These are phyloP conservation scores for Cordyceps fumosorosea DNA, from an alignment of 2,329 filamentous ascomycete species.

Conservation along the genomic window DNA sequence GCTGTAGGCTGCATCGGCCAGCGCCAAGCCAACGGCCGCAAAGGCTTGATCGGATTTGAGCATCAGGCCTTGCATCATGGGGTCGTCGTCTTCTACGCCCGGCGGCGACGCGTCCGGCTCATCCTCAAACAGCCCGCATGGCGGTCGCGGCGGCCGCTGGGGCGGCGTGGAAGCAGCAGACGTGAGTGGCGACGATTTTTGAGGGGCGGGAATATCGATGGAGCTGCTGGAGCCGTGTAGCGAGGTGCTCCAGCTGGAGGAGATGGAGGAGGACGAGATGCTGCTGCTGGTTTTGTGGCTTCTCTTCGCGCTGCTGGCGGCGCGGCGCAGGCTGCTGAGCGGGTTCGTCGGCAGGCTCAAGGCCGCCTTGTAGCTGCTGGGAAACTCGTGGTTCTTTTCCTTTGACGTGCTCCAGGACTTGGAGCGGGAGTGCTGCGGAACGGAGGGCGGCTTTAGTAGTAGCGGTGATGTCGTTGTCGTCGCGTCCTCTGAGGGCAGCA, in stretches of 20 bases:
- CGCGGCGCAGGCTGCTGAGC: slow-evolving; percentile 1
- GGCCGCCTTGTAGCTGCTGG: not conserved
- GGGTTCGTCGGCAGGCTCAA: not conserved
- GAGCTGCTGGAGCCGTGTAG: not conserved
- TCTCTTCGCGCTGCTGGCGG: not conserved
- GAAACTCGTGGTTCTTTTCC: not conserved
- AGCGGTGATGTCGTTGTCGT: not conserved
- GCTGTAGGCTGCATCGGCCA: slow-evolving; percentile 30
- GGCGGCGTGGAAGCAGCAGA: not conserved
- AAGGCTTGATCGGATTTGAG: slow-evolving; percentile 45
- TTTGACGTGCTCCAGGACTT: slow-evolving; percentile 4
- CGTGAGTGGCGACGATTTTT: not conserved
- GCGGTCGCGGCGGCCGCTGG: slow-evolving; percentile 8
- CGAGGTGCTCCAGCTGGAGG: not conserved
- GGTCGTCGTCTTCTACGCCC: slow-evolving; percentile 16
- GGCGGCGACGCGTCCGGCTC: not conserved
- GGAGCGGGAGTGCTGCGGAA: not conserved
- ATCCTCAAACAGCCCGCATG: slow-evolving; percentile 9
- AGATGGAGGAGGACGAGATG: not conserved
- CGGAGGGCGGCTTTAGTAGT: not conserved
- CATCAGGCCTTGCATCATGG: slow-evolving; percentile 36
- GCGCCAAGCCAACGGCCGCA: slow-evolving; percentile 35
- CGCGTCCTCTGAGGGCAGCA: not conserved
- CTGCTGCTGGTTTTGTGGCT: slow-evolving; percentile 6
- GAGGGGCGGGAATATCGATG: not conserved